These are phyloP conservation scores for Gentiana dahurica DNA, from an alignment of 257 asterid species.

Conservation along the genomic window DNA sequence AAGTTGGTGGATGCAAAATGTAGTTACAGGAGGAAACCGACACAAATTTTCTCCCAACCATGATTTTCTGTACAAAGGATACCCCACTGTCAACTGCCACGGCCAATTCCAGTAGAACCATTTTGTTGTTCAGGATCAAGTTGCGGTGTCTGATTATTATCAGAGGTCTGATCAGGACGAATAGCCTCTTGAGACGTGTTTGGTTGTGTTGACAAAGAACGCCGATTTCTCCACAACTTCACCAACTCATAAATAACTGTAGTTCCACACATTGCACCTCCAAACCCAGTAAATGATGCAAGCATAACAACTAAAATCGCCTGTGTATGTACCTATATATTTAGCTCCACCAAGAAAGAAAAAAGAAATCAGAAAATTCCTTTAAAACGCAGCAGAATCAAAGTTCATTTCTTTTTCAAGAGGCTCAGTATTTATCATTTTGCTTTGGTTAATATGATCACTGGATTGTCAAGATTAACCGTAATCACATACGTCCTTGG, in stretches of 20 bases:
- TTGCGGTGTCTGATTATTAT: slow-evolving; percentile 19
- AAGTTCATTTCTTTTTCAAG: not conserved
- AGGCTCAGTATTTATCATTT: too few species aligned
- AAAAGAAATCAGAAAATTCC: too few species aligned
- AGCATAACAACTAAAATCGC: slow-evolving; percentile 67
- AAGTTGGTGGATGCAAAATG: too few species aligned
- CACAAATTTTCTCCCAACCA: too few species aligned
- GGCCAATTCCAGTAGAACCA: slow-evolving; percentile 19
- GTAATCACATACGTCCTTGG: too few species aligned
- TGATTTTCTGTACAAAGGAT: too few species aligned
- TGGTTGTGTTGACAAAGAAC: slow-evolving; percentile 21
- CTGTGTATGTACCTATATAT: slow-evolving; percentile 62
- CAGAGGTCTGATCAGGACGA: slow-evolving; percentile 23
- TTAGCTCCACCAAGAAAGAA: slow-evolving; percentile 6
- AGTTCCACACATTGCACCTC: slow-evolving; percentile 81
- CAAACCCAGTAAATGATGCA: slow-evolving; percentile 79
- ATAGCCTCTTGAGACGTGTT: slow-evolving; percentile 22
- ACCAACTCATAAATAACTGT: slow-evolving; percentile 45
- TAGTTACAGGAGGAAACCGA: not conserved
- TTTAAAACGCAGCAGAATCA: too few species aligned
- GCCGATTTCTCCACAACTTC: slow-evolving; percentile 46
- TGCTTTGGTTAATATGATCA: not conserved
- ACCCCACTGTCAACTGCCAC: slow-evolving; percentile 13
- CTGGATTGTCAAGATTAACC: too few species aligned
- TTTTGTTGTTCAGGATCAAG: slow-evolving; percentile 18